Evolutionary conservation across 169 alveolate genomes (phyloP).

Genomic region (Plasmodium yoelii): DNA sequence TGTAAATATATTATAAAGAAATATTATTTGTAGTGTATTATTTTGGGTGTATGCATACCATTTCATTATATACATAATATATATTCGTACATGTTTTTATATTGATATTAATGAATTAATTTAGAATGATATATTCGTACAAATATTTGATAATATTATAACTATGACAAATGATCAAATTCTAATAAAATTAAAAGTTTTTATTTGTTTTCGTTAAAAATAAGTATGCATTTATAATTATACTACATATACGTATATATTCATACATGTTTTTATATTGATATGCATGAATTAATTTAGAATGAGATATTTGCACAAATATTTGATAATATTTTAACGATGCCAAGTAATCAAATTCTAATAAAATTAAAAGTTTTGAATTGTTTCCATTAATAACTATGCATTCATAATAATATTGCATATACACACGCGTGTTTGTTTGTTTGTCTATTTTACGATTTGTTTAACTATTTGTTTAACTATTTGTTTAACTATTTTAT

Average conservation of each 20-base stretch:
- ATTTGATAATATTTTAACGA: conserved; percentile 11
- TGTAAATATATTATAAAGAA: conserved; percentile 17
- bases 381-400: conserved; percentile 8
- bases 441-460: background rate
- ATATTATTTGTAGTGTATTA: conserved; percentile 8
- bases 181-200: conserved; percentile 17
- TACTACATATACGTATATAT: conserved; percentile 8
- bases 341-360: conserved; percentile 6
- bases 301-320: conserved; percentile 3
- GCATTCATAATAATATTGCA: conserved; percentile 8
- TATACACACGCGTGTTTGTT: conserved; percentile 11
- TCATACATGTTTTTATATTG: background rate
- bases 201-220: conserved; percentile 17
- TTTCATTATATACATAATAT: background rate
- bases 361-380: conserved; percentile 19
- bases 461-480: background rate
- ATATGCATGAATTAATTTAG: conserved; percentile 2
- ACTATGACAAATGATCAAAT: conserved; percentile 2
- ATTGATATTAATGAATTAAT: conserved; percentile 16
- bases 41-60: conserved; percentile 1
- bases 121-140: background rate
- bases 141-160: conserved; percentile 23
- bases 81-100: conserved; percentile 10
- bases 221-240: conserved; percentile 13
- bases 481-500: too few species aligned